Evolutionary conservation across 352 stramenopile genomes (phyloP), one percentile per base, ranked within the genome.

Genomic region (Pythium biforme): DNA sequence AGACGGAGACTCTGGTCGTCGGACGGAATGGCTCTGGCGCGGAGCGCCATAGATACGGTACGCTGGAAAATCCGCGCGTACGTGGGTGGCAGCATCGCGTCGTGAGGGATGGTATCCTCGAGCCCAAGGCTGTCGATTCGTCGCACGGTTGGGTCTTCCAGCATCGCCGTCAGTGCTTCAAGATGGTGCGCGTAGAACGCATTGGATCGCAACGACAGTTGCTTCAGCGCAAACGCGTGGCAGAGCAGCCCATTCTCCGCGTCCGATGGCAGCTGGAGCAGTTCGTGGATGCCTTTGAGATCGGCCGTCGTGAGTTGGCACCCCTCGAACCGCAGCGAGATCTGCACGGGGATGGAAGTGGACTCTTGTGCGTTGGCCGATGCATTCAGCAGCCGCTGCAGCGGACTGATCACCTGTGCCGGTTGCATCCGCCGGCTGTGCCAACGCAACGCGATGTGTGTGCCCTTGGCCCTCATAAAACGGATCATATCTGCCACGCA

Each of bases 361-460:
- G 0, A 2, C 15, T 1, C 19, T 15, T 41, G 31, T 19, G n/a
- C n/a, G n/a, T n/a, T n/a, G 15, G 29, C 34, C 15, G 48, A 17
- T 3, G 48, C 27, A 4, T 41, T 15, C 2, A 54, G 17, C 25
- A 54, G 26, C 5, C 27, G 48, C 2, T 26, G 26, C 2, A 54
- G 14, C 3, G 48, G 48, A 40, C 15, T 26, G 17, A 41, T 54
- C 26, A 54, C 27, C 7, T 54, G 11, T 9, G 0, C 4, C 8
- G 22, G 4, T 0, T 17, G 17, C 2, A 54, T 12, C 4, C 48
- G 15, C 26, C 29, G 7, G 14, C 48, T 26, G 14, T 54, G 48
- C 48, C 48, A 54, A 14, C 48, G 48, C 17, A 54, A 20, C 48
- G 27, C 48, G 17, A 54, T 26, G 26, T 54, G 48, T 27, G 29